Percentiles rank a stretch among this genome's conserved stretches.
Evolutionary conservation across 805 yeast species (phyloP).

Genomic region (Ogataea neopini): DNA sequence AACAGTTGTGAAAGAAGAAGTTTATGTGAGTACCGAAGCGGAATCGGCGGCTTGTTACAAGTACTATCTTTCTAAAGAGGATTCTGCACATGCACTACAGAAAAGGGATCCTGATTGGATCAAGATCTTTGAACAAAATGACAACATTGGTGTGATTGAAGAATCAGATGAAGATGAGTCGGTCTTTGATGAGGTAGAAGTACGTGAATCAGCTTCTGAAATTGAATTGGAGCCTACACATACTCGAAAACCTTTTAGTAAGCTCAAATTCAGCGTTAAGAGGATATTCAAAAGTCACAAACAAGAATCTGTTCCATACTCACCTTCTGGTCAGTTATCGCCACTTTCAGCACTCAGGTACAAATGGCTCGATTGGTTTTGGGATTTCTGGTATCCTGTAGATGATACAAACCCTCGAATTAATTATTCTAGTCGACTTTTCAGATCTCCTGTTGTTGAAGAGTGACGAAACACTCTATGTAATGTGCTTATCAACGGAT

Average conservation of each 20-base stretch:
- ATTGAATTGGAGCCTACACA: constrained; percentile 4
- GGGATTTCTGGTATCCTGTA: constrained; percentile 28
- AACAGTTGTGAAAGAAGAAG: constrained; percentile 18
- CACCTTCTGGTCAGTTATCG: constrained; percentile 15
- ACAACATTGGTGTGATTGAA: background rate
- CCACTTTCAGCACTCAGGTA: constrained; percentile 14
- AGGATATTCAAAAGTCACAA: constrained; percentile 9
- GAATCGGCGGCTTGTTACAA: constrained; percentile 19
- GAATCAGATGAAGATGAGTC: background rate
- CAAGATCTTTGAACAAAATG: constrained; percentile 17
- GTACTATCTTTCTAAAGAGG: constrained; percentile 17
- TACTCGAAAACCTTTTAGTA: constrained; percentile 4
- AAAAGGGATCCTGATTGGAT: constrained; percentile 19
- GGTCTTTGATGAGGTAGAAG: constrained; percentile 6
- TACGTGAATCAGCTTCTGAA: constrained; percentile 3
- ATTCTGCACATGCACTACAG: background rate
- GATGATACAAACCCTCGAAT: constrained; percentile 10
- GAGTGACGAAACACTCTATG: background rate
- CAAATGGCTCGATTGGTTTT: constrained; percentile 25
- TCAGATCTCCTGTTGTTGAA: background rate
- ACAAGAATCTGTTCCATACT: constrained; percentile 1
- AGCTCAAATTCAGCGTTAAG: constrained; percentile 7
- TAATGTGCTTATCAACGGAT: constrained; percentile 2
- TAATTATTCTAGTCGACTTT: background rate
- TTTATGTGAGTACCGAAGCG: background rate